Evolutionary conservation across 2,329 filamentous ascomycete species (phyloP).

Genomic region (Aspergillus candidus): DNA sequence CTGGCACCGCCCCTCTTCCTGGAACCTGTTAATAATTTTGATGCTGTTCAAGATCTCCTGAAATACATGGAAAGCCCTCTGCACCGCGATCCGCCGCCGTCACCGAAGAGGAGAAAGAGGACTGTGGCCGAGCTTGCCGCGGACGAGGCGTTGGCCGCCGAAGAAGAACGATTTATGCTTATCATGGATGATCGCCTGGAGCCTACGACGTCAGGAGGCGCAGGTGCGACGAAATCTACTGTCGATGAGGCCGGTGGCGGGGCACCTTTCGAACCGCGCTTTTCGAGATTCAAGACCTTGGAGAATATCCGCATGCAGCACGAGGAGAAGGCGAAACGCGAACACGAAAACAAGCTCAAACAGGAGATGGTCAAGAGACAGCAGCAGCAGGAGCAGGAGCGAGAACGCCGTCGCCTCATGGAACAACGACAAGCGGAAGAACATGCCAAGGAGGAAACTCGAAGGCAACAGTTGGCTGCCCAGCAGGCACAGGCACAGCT

Average conservation of each 20-base stretch:
- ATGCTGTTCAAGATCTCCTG: conserved; percentile 66
- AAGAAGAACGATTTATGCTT: conserved; percentile 87
- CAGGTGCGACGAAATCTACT: conserved; percentile 54
- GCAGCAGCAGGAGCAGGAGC: conserved; percentile 44
- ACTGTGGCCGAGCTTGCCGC: conserved; percentile 92
- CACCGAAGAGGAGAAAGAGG: conserved; percentile 83
- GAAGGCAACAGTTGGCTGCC: conserved; percentile 37
- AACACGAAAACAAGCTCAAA: conserved; percentile 43
- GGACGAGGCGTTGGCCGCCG: conserved; percentile 84
- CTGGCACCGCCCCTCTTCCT: conserved; percentile 71
- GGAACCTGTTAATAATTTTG: conserved; percentile 63
- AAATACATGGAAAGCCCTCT: conserved; percentile 68
- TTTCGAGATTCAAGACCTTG: conserved; percentile 87
- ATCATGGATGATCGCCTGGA: conserved; percentile 78
- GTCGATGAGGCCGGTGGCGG: conserved; percentile 66
- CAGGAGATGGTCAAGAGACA: conserved; percentile 46
- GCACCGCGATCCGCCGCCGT: conserved; percentile 68
- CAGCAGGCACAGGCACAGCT: conserved; percentile 43
- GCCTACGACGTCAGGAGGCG: conserved; percentile 52
- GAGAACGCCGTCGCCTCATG: conserved; percentile 43
- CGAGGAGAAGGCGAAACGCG: conserved; percentile 57
- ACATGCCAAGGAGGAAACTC: conserved; percentile 35
- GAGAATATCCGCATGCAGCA: conserved; percentile 75
- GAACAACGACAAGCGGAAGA: conserved; percentile 42
- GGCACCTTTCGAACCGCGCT: conserved; percentile 74